Conservation (phyloP, 148 eudicot species). For the Dianthus caryophyllus region DNA sequence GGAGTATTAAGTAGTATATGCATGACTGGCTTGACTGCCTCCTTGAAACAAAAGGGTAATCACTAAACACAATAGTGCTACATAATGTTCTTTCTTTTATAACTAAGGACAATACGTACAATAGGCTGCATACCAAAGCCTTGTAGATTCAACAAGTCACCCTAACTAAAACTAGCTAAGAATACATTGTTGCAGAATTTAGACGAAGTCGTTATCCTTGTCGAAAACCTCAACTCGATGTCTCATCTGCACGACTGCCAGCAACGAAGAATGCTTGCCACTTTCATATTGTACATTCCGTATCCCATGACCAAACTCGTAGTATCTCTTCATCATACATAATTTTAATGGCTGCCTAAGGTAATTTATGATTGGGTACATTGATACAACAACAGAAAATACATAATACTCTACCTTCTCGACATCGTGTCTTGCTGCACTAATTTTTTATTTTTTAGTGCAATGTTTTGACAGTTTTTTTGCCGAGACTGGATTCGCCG, state of each 20-base stretch:
- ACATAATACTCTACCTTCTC: constrained; percentile 21
- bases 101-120: too few relatives aligned
- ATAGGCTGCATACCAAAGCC: too few relatives aligned
- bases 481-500: not conserved
- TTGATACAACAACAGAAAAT: constrained; percentile 15
- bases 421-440: not conserved
- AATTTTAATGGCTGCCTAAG: not conserved
- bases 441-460: not conserved
- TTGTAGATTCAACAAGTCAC: too few relatives aligned
- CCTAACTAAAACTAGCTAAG: not conserved
- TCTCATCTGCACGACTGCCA: not conserved
- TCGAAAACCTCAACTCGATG: not conserved
- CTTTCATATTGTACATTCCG: too few relatives aligned
- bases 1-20: too few relatives aligned
- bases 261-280: not conserved
- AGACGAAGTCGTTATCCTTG: not conserved
- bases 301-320: not conserved
- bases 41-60: too few relatives aligned
- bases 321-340: not conserved
- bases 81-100: too few relatives aligned
- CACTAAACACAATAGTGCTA: too few relatives aligned
- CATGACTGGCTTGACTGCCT: too few relatives aligned
- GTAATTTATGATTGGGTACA: constrained; percentile 1
- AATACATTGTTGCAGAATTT: not conserved
- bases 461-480: not conserved